These are phyloP conservation scores for Hordeum pubiflorum DNA, from an alignment of 202 grass and related monocot genomes.

Conservation along the genomic window DNA sequence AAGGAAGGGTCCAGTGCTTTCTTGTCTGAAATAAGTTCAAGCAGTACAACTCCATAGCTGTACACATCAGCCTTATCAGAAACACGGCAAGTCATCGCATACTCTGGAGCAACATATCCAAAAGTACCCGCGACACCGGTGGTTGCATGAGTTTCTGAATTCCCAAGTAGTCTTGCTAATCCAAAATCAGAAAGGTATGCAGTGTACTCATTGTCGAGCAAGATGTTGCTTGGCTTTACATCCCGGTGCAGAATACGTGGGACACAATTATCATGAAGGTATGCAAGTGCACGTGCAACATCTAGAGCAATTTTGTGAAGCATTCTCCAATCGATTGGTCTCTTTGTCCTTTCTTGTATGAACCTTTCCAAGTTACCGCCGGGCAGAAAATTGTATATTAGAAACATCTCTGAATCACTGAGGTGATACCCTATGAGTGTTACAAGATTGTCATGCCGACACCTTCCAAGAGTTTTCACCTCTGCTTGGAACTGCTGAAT, in stretches of 20 bases:
- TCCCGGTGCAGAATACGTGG: constrained; percentile 85
- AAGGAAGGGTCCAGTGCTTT: constrained; percentile 90
- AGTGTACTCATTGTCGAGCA: constrained; percentile 71
- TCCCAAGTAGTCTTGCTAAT: constrained; percentile 82
- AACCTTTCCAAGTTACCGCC: constrained; percentile 94
- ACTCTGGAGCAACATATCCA: constrained; percentile 91
- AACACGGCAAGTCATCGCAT: constrained; percentile 91
- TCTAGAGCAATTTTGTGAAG: constrained; percentile 98
- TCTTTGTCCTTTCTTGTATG: constrained; percentile 80
- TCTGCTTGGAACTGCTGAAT: constrained; percentile 88
- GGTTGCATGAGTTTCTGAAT: constrained; percentile 96
- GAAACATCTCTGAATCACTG: constrained; percentile 84
- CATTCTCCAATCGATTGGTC: constrained; percentile 85
- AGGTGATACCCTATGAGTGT: constrained; percentile 83
- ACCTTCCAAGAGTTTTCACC: constrained; percentile 82
- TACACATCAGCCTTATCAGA: constrained; percentile 98
- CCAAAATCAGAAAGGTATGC: constrained; percentile 93
- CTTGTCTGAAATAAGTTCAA: constrained; percentile 90
- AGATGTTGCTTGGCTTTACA: constrained; percentile 90
- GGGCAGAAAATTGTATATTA: constrained; percentile 96
- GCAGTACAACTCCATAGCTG: constrained; percentile 86
- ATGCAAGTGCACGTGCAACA: constrained; percentile 74
- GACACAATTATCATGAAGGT: constrained; percentile 72
- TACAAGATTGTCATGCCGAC: constrained; percentile 75
- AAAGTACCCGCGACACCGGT: constrained; percentile 91